Base-by-base conservation (phyloP, 768 basidiomycete genomes). In the Suillus alpinus region DNA sequence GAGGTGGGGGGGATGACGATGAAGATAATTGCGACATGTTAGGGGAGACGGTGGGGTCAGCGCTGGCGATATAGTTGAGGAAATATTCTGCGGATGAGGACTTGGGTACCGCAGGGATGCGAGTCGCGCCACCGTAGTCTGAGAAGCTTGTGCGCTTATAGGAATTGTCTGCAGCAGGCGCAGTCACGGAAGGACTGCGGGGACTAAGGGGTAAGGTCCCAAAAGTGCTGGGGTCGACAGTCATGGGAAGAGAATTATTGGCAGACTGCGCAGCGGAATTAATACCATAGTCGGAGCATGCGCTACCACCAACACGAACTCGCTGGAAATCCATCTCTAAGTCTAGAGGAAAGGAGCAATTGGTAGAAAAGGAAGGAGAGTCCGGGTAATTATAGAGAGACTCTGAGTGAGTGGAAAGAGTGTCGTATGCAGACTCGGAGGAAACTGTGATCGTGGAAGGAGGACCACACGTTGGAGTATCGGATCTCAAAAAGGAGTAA, bases 391-490 rank as follows among this genome's bases (percentile, higher is more conserved):
- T 86, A 81, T 85, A 88, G 75, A 85, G 81, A 59, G 87, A 85
- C 69, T 88, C 86, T 59, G 88, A 89, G 67, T 80, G 85, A 65
- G 81, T 81, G 26, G 89, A 90, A 40, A 84, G 72, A 36, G 85
- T 84, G 69, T 88, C 87, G 78, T 86, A 88, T 63, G 84, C 81
- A 63, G 89, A 91, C 73, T 92, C 89, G 63, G 88, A 87, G 44
- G 89, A 91, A 64, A 83, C 84, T 62, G 92, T 91, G 73, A 93
- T 86, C 65, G 87, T 82, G 59, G 92, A 93, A 55, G 85, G 87
- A 61, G 90, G 87, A 63, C 88, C 88, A 73, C 81, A 81, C 68
- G 81, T 83, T 68, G 86, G 82, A 55, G 84, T 83, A 68, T 84
- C 84, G 59, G 84, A 79, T 73, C 86, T 81, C 65, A 86, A 78